Evolutionary conservation across 768 basidiomycete species (phyloP).

Genomic region (Auricularia heimuer): DNA sequence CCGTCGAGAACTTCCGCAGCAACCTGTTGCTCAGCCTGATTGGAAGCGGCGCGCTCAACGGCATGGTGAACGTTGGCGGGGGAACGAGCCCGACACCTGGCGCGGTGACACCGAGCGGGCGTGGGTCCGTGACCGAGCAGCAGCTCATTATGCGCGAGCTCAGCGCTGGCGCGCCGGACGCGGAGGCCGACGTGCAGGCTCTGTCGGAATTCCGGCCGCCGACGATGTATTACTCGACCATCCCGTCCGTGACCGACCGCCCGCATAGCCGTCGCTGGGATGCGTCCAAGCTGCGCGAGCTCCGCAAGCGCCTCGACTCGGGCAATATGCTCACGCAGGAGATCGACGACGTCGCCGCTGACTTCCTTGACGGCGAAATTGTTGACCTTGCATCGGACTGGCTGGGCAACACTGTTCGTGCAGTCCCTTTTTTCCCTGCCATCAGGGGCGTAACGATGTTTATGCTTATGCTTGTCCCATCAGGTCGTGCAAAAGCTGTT

Average conservation of each 20-base stretch:
- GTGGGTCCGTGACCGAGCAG: conserved; percentile 75
- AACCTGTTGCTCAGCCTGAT: conserved; percentile 88
- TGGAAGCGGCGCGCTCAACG: conserved; percentile 58
- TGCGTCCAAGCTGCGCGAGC: conserved; percentile 83
- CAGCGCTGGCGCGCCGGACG: conserved; percentile 61
- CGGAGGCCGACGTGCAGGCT: conserved; percentile 75
- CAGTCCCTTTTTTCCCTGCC: conserved; percentile 27
- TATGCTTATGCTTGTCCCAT: not conserved
- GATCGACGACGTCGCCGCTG: conserved; percentile 80
- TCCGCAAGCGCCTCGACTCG: conserved; percentile 90
- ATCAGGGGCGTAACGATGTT: not conserved
- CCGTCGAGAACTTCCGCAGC: conserved; percentile 89
- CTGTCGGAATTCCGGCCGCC: conserved; percentile 91
- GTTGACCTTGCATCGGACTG: conserved; percentile 95
- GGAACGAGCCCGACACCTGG: conserved; percentile 54
- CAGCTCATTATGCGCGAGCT: conserved; percentile 97
- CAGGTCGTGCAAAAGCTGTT: conserved; percentile 96
- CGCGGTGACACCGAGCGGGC: conserved; percentile 18
- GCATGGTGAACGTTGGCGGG: conserved; percentile 37
- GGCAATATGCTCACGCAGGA: conserved; percentile 76
- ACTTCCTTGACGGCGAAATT: conserved; percentile 89
- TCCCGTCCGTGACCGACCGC: conserved; percentile 81
- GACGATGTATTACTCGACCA: conserved; percentile 92
- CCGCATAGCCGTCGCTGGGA: conserved; percentile 86
- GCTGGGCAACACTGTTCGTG: conserved; percentile 74